Percentiles rank a stretch among this genome's conserved stretches.
These are phyloP conservation scores for Monosporozyma unispora DNA, from an alignment of 805 yeast genomes.

Conservation along the genomic window DNA sequence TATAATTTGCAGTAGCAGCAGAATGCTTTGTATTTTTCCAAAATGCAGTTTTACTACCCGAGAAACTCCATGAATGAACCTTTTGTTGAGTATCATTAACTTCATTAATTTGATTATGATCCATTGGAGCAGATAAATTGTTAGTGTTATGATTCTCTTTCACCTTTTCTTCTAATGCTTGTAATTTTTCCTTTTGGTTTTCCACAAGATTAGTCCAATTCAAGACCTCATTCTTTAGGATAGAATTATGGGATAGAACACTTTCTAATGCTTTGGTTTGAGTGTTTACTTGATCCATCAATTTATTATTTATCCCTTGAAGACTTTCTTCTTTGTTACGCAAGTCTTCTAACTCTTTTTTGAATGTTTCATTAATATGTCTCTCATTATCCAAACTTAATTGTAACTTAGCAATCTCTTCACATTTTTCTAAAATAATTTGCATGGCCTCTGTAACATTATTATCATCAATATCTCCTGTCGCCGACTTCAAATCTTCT, in stretches of 20 bases:
- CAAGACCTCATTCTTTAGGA: constrained; percentile 12
- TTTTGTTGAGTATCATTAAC: neutral
- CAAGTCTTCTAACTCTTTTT: constrained; percentile 8
- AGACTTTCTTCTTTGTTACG: constrained; percentile 6
- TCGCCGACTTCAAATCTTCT: too few species aligned
- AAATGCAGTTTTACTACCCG: constrained; percentile 3
- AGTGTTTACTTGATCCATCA: constrained; percentile 15
- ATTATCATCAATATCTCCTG: neutral
- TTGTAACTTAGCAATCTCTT: constrained; percentile 16
- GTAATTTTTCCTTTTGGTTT: constrained; percentile 11
- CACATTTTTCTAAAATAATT: constrained; percentile 19
- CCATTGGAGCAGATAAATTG: neutral
- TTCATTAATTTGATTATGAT: neutral
- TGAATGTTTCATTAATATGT: constrained; percentile 7
- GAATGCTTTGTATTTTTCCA: constrained; percentile 14
- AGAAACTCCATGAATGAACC: constrained; percentile 1
- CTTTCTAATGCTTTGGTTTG: constrained; percentile 16
- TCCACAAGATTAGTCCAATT: constrained; percentile 9
- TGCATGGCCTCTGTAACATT: constrained; percentile 10
- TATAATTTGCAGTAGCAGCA: constrained; percentile 1
- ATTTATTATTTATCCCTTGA: constrained; percentile 16
- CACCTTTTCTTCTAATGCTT: constrained; percentile 9
- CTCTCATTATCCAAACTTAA: constrained; percentile 14
- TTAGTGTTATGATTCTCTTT: constrained; percentile 3
- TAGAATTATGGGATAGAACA: constrained; percentile 10